Evolutionary conservation across 208 protist genomes (phyloP).

Genomic region (Leishmania mexicana): DNA sequence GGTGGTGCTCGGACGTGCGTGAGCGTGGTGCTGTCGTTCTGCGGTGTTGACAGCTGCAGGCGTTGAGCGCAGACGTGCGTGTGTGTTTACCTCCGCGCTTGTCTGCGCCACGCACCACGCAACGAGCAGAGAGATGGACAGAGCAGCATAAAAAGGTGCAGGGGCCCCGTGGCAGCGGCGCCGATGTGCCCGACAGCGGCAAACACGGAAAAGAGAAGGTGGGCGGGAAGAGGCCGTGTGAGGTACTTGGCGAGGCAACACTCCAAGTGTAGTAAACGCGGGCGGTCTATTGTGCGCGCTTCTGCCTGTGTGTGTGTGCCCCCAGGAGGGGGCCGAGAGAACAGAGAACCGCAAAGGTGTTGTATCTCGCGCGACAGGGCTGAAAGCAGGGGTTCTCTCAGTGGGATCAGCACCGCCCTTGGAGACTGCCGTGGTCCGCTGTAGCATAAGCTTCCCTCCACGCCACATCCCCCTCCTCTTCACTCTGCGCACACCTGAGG

Average conservation of each 20-base stretch:
- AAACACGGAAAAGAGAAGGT: neutral
- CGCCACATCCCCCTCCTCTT: neutral
- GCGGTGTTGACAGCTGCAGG: neutral
- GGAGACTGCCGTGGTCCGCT: neutral
- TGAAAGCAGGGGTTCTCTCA: neutral
- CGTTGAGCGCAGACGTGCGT: neutral
- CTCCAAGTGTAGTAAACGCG: neutral
- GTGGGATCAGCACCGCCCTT: neutral
- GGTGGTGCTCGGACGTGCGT: too few relatives aligned
- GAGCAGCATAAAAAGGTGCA: neutral
- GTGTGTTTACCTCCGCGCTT: neutral
- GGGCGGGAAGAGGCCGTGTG: neutral
- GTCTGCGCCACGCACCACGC: neutral
- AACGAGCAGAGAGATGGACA: neutral
- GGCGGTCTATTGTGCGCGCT: neutral
- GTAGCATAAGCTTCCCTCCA: neutral
- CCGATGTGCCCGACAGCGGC: neutral
- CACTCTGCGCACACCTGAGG: too few relatives aligned
- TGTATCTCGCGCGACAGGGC: neutral
- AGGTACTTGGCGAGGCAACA: neutral
- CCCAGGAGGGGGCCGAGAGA: neutral
- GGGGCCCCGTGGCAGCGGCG: neutral
- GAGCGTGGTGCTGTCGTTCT: neutral
- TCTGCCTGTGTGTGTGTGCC: neutral
- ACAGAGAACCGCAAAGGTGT: neutral